Base-by-base conservation (phyloP, 2,329 filamentous ascomycete species). In the Didymosphaeria variabile region DNA sequence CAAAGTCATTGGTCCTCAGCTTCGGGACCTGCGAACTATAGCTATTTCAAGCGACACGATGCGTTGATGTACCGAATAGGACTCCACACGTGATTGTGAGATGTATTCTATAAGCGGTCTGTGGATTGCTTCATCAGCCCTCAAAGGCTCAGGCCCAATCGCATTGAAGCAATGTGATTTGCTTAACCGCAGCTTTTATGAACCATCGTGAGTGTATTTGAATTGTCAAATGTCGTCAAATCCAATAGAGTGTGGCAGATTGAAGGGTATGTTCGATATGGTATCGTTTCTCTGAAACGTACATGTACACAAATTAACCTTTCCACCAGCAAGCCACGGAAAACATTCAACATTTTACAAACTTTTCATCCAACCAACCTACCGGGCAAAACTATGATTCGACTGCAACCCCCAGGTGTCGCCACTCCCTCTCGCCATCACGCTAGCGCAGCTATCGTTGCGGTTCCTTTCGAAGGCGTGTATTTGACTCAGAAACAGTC, bases 401-500 rank as follows among this genome's bases (percentile, higher is more conserved):
- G 76, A 74, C 2, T n/a, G 81, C n/a, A 72, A 74, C 10, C 67
- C 83, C 10, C 65, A 62, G 21, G 79, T 77, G 47, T 75, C 77
- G 0, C 81, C 81, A 0, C 72, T 0, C 82, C 82, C 1, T 80
- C 83, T 0, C 83, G 85, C 64, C 77, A 77, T 0, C 83, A 85
- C 57, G 80, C 77, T 1, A 80, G 80, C 2, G 81, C 80, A 3
- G 75, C 79, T 0, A 80, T 82, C 10, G 67, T 78, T 1, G 82
- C 73, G 1, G 71, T 79, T 23, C 72, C 84, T 2, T 61, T 81
- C 36, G 69, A 72, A 19, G 82, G 82, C 17, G 66, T 72, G 5
- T 57, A 82, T 5, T 63, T 81, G 6, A 85, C 82, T 57, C 81
- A 82, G 23, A 86, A 83, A 86, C 40, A 67, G 81, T 9, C 78